These are phyloP conservation scores for Cryptococcus hybrid DNA, from an alignment of 1,284 basidiomycete genomes.

Conservation along the genomic window DNA sequence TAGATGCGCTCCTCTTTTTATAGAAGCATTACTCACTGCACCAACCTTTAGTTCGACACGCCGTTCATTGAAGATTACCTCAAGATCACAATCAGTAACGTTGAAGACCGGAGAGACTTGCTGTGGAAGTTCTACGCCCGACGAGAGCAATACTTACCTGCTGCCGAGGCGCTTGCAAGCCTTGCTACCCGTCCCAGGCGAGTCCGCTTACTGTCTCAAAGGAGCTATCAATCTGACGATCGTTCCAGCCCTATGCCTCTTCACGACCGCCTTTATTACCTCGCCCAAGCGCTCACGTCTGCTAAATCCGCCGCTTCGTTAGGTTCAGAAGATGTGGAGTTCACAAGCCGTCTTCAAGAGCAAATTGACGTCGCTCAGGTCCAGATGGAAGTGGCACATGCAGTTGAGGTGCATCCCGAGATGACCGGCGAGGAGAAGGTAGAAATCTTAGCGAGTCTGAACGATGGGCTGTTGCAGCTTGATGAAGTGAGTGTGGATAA, in stretches of 20 bases:
- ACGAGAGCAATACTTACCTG: conserved; percentile 76
- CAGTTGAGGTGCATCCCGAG: conserved; percentile 48
- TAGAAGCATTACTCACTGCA: background rate
- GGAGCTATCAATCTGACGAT: background rate
- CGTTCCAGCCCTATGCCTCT: conserved; percentile 60
- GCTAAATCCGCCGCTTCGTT: conserved; percentile 85
- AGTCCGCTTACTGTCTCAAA: conserved; percentile 32
- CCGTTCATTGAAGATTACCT: conserved; percentile 76
- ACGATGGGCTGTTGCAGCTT: conserved; percentile 53
- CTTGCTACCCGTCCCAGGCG: conserved; percentile 85
- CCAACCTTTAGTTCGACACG: conserved; percentile 33
- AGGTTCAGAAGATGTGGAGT: conserved; percentile 77
- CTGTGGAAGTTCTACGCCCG: conserved; percentile 98
- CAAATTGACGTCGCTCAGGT: conserved; percentile 96
- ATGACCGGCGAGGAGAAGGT: conserved; percentile 56
- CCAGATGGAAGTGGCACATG: conserved; percentile 72
- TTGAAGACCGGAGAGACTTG: conserved; percentile 71
- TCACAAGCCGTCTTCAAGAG: conserved; percentile 90
- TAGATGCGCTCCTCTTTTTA: conserved; percentile 17
- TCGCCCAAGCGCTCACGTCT: conserved; percentile 90
- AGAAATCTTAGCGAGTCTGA: conserved; percentile 60
- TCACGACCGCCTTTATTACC: conserved; percentile 75
- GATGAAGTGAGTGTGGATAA: conserved; percentile 48
- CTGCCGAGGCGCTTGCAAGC: conserved; percentile 81
- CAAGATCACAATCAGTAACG: conserved; percentile 37